Percentiles rank a stretch among this genome's conserved stretches.
Evolutionary conservation across 1,139 yeast species (phyloP).

Genomic region (Blastobotrys persicus): DNA sequence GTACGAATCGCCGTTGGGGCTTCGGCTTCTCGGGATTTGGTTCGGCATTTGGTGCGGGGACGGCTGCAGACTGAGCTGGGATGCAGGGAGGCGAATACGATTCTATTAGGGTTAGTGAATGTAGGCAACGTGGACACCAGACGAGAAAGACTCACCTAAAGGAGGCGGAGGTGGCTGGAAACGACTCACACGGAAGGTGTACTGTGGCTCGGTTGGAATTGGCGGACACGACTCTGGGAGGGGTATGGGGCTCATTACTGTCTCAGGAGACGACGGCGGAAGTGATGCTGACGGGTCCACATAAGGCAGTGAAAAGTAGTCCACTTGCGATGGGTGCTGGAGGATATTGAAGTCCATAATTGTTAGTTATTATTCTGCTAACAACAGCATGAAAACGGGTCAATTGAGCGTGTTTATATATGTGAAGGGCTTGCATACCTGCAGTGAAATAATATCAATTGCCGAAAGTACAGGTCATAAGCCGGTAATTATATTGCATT

Average conservation of each 20-base stretch:
- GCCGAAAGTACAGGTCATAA: no score
- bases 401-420: not conserved
- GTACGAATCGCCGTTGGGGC: not conserved
- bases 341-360: no score
- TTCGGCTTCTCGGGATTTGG: not conserved
- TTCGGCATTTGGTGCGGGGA: constrained; percentile 7
- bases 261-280: no score
- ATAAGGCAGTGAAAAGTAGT: no score
- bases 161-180: not conserved
- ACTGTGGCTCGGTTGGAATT: not conserved
- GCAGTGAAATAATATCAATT: not conserved
- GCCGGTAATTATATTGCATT: no score
- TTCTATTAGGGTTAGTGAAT: not conserved
- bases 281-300: no score
- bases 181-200: not conserved
- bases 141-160: not conserved
- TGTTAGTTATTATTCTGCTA: no score
- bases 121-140: not conserved
- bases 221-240: no score
- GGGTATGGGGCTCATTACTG: no score
- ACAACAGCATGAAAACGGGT: no score
- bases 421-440: not conserved
- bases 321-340: no score
- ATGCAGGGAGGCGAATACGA: not conserved
- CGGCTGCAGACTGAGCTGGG: not conserved